Conservation (phyloP, 805 yeast genomes). For the Kregervanrija delftensis region DNA sequence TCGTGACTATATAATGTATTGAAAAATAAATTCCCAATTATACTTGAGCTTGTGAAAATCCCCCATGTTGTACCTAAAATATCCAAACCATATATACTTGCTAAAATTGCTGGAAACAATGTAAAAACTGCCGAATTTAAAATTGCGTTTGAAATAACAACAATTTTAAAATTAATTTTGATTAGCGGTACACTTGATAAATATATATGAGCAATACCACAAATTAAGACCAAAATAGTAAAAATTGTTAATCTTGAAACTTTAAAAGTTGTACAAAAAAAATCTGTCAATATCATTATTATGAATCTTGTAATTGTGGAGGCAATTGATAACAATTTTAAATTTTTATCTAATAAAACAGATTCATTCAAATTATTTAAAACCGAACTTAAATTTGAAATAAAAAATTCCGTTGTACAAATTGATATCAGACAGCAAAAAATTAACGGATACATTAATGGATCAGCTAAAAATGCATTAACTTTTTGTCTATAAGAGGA, state of each 20-base stretch:
- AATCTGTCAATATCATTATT: conserved; percentile 66
- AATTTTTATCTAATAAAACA: conserved; percentile 14
- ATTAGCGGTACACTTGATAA: conserved; percentile 21
- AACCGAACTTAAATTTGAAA: conserved; percentile 67
- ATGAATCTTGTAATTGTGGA: conserved; percentile 67
- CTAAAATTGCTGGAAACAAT: conserved; percentile 74
- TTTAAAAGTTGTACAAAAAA: conserved; percentile 28
- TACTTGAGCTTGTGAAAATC: conserved; percentile 75
- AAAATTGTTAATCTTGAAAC: conserved; percentile 25
- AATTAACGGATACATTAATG: conserved; percentile 59
- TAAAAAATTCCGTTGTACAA: conserved; percentile 84
- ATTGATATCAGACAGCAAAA: conserved; percentile 58
- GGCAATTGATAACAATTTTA: conserved; percentile 38
- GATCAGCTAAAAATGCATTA: conserved; percentile 36
- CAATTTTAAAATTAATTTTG: conserved; percentile 14
- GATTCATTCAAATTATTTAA: conserved; percentile 15
- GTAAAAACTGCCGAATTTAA: conserved; percentile 78
- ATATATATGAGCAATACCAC: conserved; percentile 25
- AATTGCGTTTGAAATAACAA: conserved; percentile 23
- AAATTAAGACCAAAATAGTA: conserved; percentile 17
- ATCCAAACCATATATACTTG: conserved; percentile 82
- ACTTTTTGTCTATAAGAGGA: conserved; percentile 12
- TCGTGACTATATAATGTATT: conserved; percentile 69
- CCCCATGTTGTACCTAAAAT: conserved; percentile 94
- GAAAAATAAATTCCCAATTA: conserved; percentile 24